Percentiles rank a stretch among this genome's conserved stretches.
These are phyloP conservation scores for Aspergillus leporis DNA, from an alignment of 495 filamentous ascomycete species.

Conservation along the genomic window DNA sequence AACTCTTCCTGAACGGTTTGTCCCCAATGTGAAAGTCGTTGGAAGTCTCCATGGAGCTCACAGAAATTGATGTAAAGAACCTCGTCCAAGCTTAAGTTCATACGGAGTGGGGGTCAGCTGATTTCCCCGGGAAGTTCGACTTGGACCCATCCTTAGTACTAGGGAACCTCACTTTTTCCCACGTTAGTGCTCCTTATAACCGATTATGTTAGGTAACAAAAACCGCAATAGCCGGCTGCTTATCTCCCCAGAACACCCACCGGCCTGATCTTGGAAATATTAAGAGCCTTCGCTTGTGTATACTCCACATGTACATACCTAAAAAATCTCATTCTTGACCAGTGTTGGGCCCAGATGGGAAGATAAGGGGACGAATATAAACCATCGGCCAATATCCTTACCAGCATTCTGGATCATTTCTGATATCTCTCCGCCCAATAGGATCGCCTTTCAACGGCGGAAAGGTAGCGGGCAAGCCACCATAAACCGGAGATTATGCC, in stretches of 20 bases:
- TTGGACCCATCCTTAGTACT: not conserved
- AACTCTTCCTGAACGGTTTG: not conserved
- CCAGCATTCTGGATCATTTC: not conserved
- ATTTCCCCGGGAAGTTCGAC: not conserved
- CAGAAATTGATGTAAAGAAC: too few relatives aligned
- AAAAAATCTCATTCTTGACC: too few relatives aligned
- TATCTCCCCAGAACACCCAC: not conserved
- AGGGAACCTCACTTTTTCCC: not conserved
- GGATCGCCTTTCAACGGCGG: not conserved
- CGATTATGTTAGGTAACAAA: constrained; percentile 5
- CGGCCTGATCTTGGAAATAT: not conserved
- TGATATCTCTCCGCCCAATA: not conserved
- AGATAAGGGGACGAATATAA: not conserved
- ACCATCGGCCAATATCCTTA: not conserved
- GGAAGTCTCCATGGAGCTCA: too few relatives aligned
- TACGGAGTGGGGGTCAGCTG: not conserved
- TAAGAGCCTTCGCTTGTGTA: not conserved
- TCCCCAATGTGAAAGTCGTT: too few relatives aligned
- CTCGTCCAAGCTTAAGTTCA: too few relatives aligned
- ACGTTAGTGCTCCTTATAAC: not conserved
- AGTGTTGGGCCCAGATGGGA: not conserved
- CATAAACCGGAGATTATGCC: not conserved
- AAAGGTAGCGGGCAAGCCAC: not conserved
- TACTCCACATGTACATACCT: not conserved
- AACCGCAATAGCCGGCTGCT: not conserved